Evolutionary conservation across 345 rosid species (phyloP), one percentile per base, ranked within the genome.

Genomic region (Nasturtium officinale): DNA sequence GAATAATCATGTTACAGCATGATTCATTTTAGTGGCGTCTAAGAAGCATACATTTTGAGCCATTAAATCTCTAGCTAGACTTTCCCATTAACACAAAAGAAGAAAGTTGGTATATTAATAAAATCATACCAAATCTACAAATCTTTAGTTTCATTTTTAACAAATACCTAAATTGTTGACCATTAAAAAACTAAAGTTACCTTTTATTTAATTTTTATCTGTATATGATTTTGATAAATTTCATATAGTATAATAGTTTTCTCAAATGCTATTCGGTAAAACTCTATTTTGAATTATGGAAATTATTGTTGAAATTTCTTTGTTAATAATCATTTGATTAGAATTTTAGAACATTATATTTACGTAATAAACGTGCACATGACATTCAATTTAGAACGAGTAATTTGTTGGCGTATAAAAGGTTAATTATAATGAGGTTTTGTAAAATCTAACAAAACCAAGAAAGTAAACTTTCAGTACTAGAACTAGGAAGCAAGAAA

Each of bases 81-180:
- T 71, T 77, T 77, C 35, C 72, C 76, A 77, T 70, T 48, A 71
- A 48, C 75, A 37, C 61, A 70, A 62, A 69, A 71, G 67, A 48
- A 70, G 67, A 64, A 57, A 71, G 72, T 71, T 71, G 67, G 67
- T 47, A 28, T 50, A 29, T 63, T 18, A 52, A 61, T 76, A 67
- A 71, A 50, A 71, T 77, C 66, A 64, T 64, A 63, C 75, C 75
- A 62, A 35, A 38, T 55, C 29, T 45, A 45, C 45, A 45, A 26
- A 23, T 63, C 26, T 45, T 46, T 45, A 16, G 43, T 47, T 75
- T 67, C 73, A 67, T 21, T 59, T 65, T 65, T 33, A 33, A 56
- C 45, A 58, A 48, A 40, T 3, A 37, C 66, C 35, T 74, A 17
- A 11, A 58, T 35, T 23, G 25, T 23, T 23, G 40, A 58, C 63